Conservation (phyloP, 2,329 filamentous ascomycete genomes). For the Exophiala bonariae region DNA sequence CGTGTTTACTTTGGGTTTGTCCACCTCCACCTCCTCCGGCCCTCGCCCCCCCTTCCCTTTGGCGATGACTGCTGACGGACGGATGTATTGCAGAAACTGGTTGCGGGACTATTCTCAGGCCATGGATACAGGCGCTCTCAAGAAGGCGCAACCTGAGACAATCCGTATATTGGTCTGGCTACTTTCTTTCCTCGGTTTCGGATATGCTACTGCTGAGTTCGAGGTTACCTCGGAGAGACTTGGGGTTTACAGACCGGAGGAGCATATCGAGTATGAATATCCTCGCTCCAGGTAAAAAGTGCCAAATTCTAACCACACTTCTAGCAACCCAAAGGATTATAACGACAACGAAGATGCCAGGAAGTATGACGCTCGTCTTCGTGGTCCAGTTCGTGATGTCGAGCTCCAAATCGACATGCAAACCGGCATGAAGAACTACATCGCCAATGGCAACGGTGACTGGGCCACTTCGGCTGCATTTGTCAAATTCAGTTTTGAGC, state of each 20-base stretch:
- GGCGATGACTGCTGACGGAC: neutral
- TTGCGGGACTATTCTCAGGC: constrained; percentile 82
- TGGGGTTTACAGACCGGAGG: constrained; percentile 76
- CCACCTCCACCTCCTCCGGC: neutral
- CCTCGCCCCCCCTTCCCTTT: no score
- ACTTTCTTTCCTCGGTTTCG: constrained; percentile 76
- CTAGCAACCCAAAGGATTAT: constrained; percentile 76
- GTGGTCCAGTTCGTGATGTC: constrained; percentile 70
- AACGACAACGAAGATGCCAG: constrained; percentile 84
- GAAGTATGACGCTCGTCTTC: constrained; percentile 75
- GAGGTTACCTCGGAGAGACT: constrained; percentile 79
- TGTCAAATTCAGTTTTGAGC: constrained; percentile 70
- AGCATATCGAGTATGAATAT: constrained; percentile 49
- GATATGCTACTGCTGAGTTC: constrained; percentile 83
- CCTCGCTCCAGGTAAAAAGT: neutral
- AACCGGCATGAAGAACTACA: constrained; percentile 99
- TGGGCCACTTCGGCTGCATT: constrained; percentile 92
- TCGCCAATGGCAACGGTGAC: constrained; percentile 80
- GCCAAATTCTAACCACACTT: constrained; percentile 48
- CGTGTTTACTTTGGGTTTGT: constrained; percentile 66
- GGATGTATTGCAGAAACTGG: constrained; percentile 61
- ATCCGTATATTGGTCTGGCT: constrained; percentile 80
- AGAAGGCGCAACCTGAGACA: constrained; percentile 74
- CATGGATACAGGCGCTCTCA: constrained; percentile 76
- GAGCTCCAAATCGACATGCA: constrained; percentile 72